Evolutionary conservation across 169 alveolate species (phyloP), one percentile per base, ranked within the genome.

Genomic region (Plasmodium relictum): DNA sequence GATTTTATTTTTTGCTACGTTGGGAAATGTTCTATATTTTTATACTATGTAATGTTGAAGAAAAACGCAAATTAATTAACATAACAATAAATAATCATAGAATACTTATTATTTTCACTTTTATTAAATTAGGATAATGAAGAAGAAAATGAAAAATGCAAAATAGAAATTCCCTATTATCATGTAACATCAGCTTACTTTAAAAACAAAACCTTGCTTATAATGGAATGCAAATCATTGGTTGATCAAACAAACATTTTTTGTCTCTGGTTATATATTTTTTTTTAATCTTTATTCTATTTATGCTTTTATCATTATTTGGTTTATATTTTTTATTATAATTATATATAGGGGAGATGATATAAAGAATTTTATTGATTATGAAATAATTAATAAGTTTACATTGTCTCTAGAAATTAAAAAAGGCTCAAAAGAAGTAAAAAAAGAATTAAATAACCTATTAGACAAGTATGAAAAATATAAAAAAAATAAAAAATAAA

Each of bases 181-280:
- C 91, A 85, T 50, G 59, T 85, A 45, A 24, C 70, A n/a, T 69
- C 85, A 22, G 50, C 58, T 39, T 14, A 68, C 31, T 69, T 59
- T 20, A 73, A 85, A 48, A 62, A 48, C 14, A 70, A 70, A 56
- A 58, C 31, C 39, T 12, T 71, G 12, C 59, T 85, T 39, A 31
- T 16, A 10, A 18, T 85, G 61, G 80, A 85, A 24, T 85, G 91
- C 65, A 85, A 85, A 85, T 68, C 87, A 9, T 69, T 70, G 14
- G 83, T 71, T 41, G 86, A 85, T 31, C 87, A 85, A 66, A 85
- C 91, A 50, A 85, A 85, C 62, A 68, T 85, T 39, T 85, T 85
- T 62, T 56, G 62, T 52, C 91, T 85, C 10, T 85, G 91, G 91
- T 85, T 68, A 69, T 18, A 37, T 20, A n/a, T 16, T 26, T 22